Evolutionary conservation across 1,139 yeast species (phyloP), one percentile per base, ranked within the genome.

Genomic region (Yamadazyma epiphylla): DNA sequence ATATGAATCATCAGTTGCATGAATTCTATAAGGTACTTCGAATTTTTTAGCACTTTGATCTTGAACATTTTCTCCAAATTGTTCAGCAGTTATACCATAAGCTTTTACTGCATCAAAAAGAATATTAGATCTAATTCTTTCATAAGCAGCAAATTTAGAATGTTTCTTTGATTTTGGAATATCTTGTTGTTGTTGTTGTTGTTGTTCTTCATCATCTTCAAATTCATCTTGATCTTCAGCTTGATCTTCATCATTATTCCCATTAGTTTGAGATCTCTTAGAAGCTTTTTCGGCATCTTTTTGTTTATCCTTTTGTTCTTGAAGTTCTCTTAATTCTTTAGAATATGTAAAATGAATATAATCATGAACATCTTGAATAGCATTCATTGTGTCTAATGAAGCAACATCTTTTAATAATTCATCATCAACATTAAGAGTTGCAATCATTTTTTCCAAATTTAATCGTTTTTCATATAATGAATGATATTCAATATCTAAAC

Each of bases 401-500:
- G 56, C 63, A 28, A 81, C 66, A 35, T 77, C 83, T 38, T 75
- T 75, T 13, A 78, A 62, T 35, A 67, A 53, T 26, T 74, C 68
- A 52, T 87, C 96, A 27, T 70, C 70, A 13, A 74, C 53, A 15
- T 64, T 64, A 38, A 88, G 60, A 12, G 74, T 62, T 14, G 71
- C 66, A 37, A 77, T 77, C 33, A 86, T 62, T 32, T 70, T 73
- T 41, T 71, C 72, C 19, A 83, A 76, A 25, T 80, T 73, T 33
- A 72, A 66, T 52, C 83, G 75, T 62, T 88, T 89, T 45, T 84
- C 88, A 37, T 84, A 69, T 27, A 89, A 64, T 7, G 95, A 83
- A 51, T 89, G 96, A 56, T 79, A 91, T 46, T 87, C 96, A 43
- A 88, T 73, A 53, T 91, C 97, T 31, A 88, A 70, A 42, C 77